phyloP scores from a whole-genome alignment of 2,329 filamentous ascomycete genomes.

The Aureobasidium sp. region DNA sequence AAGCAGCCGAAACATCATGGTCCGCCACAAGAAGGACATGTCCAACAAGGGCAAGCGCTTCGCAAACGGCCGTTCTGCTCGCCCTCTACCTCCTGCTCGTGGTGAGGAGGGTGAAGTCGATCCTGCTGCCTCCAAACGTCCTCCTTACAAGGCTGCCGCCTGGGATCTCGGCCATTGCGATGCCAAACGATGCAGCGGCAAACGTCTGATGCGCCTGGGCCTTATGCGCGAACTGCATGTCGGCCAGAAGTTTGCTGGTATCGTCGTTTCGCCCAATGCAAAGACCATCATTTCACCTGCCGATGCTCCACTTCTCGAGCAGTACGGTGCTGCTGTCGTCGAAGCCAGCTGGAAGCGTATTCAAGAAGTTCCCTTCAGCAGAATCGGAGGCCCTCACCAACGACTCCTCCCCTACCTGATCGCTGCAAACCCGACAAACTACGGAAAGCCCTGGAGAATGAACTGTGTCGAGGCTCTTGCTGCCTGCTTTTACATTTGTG shows the following conservation, averaged over 20 bases:
- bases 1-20: constrained; percentile 51
- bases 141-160: constrained; percentile 84
- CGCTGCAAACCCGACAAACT: constrained; percentile 94
- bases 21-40: constrained; percentile 93
- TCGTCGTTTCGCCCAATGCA: constrained; percentile 93
- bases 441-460: constrained; percentile 87
- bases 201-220: constrained; percentile 84
- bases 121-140: constrained; percentile 27
- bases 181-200: constrained; percentile 91
- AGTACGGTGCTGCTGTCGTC: constrained; percentile 88
- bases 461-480: constrained; percentile 96
- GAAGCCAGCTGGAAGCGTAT: constrained; percentile 96
- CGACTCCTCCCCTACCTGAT: constrained; percentile 88
- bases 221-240: constrained; percentile 89
- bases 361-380: constrained; percentile 80
- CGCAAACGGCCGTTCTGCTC: constrained; percentile 18
- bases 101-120: constrained; percentile 25
- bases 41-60: constrained; percentile 66
- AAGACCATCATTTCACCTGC: constrained; percentile 78
- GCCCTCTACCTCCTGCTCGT: constrained; percentile 18
- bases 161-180: constrained; percentile 99
- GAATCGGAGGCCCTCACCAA: constrained; percentile 91
- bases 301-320: constrained; percentile 73
- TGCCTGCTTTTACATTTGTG: constrained; percentile 88
- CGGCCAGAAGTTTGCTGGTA: constrained; percentile 83